Conservation (phyloP, 2,329 filamentous ascomycete genomes). For the Bertia moriformis region DNA sequence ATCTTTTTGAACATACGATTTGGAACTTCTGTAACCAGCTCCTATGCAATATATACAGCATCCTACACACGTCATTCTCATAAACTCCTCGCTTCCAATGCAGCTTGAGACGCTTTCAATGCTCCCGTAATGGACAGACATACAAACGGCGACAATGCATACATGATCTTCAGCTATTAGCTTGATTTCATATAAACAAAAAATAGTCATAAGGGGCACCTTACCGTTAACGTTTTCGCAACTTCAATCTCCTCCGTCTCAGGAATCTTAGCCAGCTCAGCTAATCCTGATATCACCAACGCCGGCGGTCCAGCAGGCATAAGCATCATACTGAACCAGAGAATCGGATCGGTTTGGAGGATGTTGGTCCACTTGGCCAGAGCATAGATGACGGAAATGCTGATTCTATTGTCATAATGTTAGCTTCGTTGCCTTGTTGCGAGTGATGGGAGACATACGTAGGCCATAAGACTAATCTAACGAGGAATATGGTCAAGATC, state of each 20-base stretch:
- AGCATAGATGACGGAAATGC: slow-evolving; percentile 31
- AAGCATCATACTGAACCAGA: slow-evolving; percentile 46
- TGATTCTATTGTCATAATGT: slow-evolving; percentile 14
- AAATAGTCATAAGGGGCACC: too few species aligned
- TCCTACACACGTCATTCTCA: too few species aligned
- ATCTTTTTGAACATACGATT: too few species aligned
- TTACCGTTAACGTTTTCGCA: not conserved
- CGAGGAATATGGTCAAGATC: slow-evolving; percentile 26
- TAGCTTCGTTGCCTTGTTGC: not conserved
- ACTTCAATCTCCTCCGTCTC: not conserved
- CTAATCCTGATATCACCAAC: slow-evolving; percentile 33
- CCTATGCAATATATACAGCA: too few species aligned
- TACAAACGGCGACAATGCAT: slow-evolving; percentile 1
- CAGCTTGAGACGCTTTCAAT: not conserved
- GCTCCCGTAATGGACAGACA: not conserved
- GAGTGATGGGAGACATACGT: slow-evolving; percentile 9
- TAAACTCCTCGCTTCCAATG: not conserved
- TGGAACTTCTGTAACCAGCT: too few species aligned
- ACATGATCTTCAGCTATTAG: not conserved
- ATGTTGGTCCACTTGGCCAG: slow-evolving; percentile 28
- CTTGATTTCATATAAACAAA: not conserved
- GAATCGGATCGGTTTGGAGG: slow-evolving; percentile 32
- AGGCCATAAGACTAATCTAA: slow-evolving; percentile 41
- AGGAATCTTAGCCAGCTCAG: slow-evolving; percentile 16
- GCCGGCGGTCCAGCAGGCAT: slow-evolving; percentile 40